Evolutionary conservation across 306 rosid species (phyloP).

Genomic region (Geum urbanum): DNA sequence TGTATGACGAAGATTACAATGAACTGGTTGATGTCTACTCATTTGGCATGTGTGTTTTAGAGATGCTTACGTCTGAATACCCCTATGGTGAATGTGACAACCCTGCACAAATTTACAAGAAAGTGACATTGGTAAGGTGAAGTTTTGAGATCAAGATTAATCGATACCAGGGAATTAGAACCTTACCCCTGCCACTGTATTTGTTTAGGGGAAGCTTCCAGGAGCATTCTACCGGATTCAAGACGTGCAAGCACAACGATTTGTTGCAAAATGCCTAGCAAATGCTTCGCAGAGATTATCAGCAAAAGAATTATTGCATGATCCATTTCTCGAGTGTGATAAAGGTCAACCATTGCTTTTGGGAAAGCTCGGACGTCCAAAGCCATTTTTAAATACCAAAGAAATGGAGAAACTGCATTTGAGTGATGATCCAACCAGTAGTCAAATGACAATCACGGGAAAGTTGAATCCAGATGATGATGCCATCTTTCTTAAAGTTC

Average conservation of each 20-base stretch:
- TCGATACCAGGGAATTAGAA: background rate
- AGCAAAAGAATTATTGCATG: conserved; percentile 64
- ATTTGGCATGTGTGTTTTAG: conserved; percentile 94
- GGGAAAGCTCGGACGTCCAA: conserved; percentile 37
- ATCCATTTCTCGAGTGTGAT: conserved; percentile 56
- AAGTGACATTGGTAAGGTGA: conserved; percentile 76
- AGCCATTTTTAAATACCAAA: conserved; percentile 60
- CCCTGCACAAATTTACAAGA: conserved; percentile 93
- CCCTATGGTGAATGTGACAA: conserved; percentile 78
- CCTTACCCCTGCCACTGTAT: conserved; percentile 22
- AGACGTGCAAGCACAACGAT: conserved; percentile 57
- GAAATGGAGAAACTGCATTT: conserved; percentile 56
- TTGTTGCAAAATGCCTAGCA: conserved; percentile 65
- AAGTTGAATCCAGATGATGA: conserved; percentile 72
- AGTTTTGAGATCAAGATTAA: conserved; percentile 4
- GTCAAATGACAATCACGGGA: conserved; percentile 78
- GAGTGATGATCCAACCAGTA: conserved; percentile 36
- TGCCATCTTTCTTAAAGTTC: conserved; percentile 74
- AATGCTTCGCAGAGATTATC: conserved; percentile 57
- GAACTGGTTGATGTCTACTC: conserved; percentile 94
- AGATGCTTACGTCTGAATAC: conserved; percentile 77
- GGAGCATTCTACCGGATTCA: conserved; percentile 57
- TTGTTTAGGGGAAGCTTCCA: conserved; percentile 78
- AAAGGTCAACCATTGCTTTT: conserved; percentile 27
- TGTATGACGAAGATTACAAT: conserved; percentile 81